Percentiles rank a stretch among this genome's conserved stretches.
These are phyloP conservation scores for Mortierella sp. DNA, from an alignment of 371 early-diverging fungal genomes.

Conservation along the genomic window DNA sequence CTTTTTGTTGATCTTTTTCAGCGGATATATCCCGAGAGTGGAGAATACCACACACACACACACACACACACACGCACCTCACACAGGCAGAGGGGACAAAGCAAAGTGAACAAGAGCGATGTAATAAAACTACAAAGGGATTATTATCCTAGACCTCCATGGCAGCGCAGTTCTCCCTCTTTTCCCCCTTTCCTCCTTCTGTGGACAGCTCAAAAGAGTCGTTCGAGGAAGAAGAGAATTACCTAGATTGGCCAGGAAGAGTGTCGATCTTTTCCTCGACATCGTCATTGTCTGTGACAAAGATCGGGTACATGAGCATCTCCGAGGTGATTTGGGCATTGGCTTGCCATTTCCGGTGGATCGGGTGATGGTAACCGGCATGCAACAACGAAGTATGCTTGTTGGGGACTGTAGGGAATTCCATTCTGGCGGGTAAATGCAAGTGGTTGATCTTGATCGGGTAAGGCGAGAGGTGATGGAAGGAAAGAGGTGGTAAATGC, in stretches of 20 bases:
- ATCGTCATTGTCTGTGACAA: constrained; percentile 86
- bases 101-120: no score
- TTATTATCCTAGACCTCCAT: no score
- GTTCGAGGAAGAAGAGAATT: constrained; percentile 18
- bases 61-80: no score
- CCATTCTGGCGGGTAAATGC: constrained; percentile 27
- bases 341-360: constrained; percentile 86
- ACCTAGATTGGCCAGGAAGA: constrained; percentile 90
- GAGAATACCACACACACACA: no score
- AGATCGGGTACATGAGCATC: constrained; percentile 93
- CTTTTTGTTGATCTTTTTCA: no score
- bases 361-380: constrained; percentile 86
- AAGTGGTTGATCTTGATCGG: not conserved
- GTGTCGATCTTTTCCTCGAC: constrained; percentile 78
- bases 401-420: constrained; percentile 36
- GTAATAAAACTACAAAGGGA: no score
- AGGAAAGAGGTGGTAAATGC: not conserved
- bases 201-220: no score
- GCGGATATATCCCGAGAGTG: no score
- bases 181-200: no score
- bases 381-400: constrained; percentile 77
- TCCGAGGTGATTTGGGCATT: constrained; percentile 73
- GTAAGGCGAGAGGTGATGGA: not conserved
- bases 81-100: no score
- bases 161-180: no score